These are phyloP conservation scores for Lignosus rhinocerotis DNA, from an alignment of 1,284 basidiomycete species.

Conservation along the genomic window DNA sequence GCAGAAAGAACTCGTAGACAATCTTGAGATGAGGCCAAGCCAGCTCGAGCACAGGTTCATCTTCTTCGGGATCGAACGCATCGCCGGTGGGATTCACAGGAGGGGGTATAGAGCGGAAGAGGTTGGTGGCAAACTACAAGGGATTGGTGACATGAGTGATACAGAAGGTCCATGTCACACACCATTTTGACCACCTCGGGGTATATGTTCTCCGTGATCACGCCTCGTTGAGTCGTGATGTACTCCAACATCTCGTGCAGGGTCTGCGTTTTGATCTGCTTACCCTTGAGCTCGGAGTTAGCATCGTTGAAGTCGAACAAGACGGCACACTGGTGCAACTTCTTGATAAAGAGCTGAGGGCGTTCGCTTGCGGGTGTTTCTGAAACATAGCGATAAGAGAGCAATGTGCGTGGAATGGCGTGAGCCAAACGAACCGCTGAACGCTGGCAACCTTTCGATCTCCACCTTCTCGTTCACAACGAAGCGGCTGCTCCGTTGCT, in stretches of 20 bases:
- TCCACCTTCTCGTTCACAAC: constrained; percentile 96
- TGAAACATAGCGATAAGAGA: constrained; percentile 34
- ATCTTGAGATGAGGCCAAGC: constrained; percentile 99
- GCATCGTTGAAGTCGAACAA: constrained; percentile 99
- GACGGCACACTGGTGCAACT: constrained; percentile 94
- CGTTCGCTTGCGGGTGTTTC: constrained; percentile 91
- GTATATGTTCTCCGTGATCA: constrained; percentile 97
- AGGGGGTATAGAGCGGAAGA: constrained; percentile 99
- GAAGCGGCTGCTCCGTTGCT: constrained; percentile 95
- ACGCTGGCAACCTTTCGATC: constrained; percentile 93
- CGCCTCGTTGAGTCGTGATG: constrained; percentile 94
- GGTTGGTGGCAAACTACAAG: constrained; percentile 88
- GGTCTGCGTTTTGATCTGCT: constrained; percentile 98
- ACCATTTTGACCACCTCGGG: constrained; percentile 99
- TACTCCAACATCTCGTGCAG: constrained; percentile 99
- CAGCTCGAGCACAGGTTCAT: constrained; percentile 97
- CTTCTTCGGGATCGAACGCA: constrained; percentile 99
- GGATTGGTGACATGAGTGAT: constrained; percentile 1
- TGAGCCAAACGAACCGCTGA: constrained; percentile 76
- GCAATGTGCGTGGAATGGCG: constrained; percentile 3
- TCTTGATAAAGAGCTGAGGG: constrained; percentile 90
- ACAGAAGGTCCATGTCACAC: constrained; percentile 31
- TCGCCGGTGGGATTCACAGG: constrained; percentile 98
- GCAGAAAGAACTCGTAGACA: constrained; percentile 99
- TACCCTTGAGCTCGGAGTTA: constrained; percentile 92